phyloP scores from a whole-genome alignment of 2,329 filamentous ascomycete genomes.

The Calonectria honghensis region DNA sequence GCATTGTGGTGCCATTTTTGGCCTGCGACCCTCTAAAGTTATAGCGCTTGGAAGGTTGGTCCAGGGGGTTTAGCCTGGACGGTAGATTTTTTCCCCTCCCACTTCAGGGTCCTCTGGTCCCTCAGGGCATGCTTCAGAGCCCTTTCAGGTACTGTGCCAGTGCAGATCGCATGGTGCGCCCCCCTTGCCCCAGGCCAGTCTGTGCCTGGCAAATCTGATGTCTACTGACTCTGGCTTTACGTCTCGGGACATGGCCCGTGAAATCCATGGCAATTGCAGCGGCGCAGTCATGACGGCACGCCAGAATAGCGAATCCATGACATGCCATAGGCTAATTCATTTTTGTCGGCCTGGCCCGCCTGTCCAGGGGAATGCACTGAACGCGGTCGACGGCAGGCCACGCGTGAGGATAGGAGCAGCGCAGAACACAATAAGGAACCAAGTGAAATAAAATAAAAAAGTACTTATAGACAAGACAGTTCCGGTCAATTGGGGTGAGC shows the following conservation, averaged over 20 bases:
- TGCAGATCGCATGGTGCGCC: constrained; percentile 21
- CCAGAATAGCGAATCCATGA: constrained; percentile 34
- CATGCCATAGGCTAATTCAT: constrained; percentile 34
- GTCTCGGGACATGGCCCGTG: constrained; percentile 34
- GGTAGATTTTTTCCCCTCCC: not conserved
- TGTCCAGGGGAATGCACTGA: constrained; percentile 17
- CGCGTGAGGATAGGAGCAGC: not conserved
- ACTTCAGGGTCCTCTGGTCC: constrained; percentile 9
- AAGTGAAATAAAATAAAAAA: constrained; percentile 1
- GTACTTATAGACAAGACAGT: constrained; percentile 25
- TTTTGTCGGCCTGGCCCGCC: constrained; percentile 34
- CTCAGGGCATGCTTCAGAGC: not conserved
- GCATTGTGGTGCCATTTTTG: constrained; percentile 40
- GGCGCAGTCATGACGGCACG: constrained; percentile 23
- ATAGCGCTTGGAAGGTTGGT: constrained; percentile 16
- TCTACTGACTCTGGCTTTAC: constrained; percentile 23
- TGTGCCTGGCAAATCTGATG: constrained; percentile 16
- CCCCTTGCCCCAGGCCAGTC: constrained; percentile 5
- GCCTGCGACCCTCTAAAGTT: constrained; percentile 22
- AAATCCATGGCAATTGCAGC: constrained; percentile 32
- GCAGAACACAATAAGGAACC: not conserved
- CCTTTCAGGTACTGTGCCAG: not conserved
- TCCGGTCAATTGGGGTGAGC: constrained; percentile 32
- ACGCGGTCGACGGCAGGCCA: not conserved
- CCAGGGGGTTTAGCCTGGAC: constrained; percentile 27